Evolutionary conservation across 228 moss, liverwort and hornwort species (phyloP), one percentile per base, ranked within the genome.

Genomic region (Sphagnum magellanicum): DNA sequence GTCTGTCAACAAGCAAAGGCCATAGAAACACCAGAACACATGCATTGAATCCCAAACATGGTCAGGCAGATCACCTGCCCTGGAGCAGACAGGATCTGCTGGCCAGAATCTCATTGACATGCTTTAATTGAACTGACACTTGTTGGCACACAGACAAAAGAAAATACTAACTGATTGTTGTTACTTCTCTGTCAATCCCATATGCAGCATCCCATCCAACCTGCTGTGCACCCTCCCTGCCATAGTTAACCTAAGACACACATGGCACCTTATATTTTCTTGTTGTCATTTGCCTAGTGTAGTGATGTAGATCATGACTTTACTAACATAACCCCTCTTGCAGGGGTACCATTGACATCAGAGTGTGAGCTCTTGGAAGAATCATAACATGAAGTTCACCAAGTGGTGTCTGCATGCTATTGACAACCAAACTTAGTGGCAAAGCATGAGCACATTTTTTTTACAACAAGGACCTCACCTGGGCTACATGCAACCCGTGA

Each of bases 151-250:
- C 81, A 81, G 63, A 82, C 76, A 63, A 98, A 84, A 64, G 71
- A 82, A 32, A 32, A 32, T 32, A 10, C 71, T 16, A 13, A 81
- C 89, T 0, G 98, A 87, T 51, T 92, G 89, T 74, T 88, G 74
- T 16, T 94, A 94, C 53, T 85, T 79, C 64, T 98, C 94, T 15
- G 98, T 98, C 74, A 98, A 77, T 16, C 98, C 98, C 32, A 98
- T 89, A 53, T 83, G 92, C 32, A 92, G 72, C 98, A 98, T 98
- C 49, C 78, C 83, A 71, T 98, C 94, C 71, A 98, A 65, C 82
- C 87, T 92, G 63, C 75, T 81, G 87, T 92, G 81, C 81, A 78
- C 50, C 73, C 70, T 67, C 73, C 74, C 58, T 70, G 16, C 55
- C 32, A 8, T n/a, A 16, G 53, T 13, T 10, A 15, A n/a, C 51